Percentiles rank a stretch among this genome's conserved stretches.
These are phyloP conservation scores for Penicillium sp. DNA, from an alignment of 2,329 filamentous ascomycete species.

Conservation along the genomic window DNA sequence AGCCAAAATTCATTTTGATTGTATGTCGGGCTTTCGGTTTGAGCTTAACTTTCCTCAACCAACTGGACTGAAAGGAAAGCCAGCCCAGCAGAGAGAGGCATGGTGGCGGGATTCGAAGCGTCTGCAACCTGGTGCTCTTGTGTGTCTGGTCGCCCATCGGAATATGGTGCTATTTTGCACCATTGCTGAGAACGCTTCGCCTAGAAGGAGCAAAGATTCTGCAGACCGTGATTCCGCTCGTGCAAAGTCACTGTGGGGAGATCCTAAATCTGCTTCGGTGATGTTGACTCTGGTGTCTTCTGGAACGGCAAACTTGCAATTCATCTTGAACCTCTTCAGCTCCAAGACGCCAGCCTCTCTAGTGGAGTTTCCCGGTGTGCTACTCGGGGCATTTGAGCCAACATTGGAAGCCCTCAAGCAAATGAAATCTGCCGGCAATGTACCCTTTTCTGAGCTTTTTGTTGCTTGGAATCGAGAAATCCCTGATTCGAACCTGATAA, in stretches of 20 bases:
- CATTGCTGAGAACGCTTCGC: neutral
- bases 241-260: neutral
- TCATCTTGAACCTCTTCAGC: neutral
- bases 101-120: conserved; percentile 42
- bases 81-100: conserved; percentile 20
- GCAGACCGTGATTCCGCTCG: neutral
- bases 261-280: neutral
- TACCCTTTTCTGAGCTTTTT: neutral
- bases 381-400: neutral
- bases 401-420: neutral
- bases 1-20: neutral
- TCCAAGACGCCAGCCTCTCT: neutral
- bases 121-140: conserved; percentile 37
- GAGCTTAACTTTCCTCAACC: conserved; percentile 35
- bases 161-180: neutral
- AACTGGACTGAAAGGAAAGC: neutral
- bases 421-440: neutral
- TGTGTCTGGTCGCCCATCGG: conserved; percentile 35
- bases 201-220: neutral
- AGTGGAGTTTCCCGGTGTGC: neutral
- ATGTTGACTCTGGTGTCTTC: neutral
- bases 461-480: neutral
- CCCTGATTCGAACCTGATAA: neutral
- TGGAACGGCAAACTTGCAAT: neutral
- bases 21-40: conserved; percentile 29